phyloP scores from a whole-genome alignment of 441 rosid genomes.

The Daphne laureola region DNA sequence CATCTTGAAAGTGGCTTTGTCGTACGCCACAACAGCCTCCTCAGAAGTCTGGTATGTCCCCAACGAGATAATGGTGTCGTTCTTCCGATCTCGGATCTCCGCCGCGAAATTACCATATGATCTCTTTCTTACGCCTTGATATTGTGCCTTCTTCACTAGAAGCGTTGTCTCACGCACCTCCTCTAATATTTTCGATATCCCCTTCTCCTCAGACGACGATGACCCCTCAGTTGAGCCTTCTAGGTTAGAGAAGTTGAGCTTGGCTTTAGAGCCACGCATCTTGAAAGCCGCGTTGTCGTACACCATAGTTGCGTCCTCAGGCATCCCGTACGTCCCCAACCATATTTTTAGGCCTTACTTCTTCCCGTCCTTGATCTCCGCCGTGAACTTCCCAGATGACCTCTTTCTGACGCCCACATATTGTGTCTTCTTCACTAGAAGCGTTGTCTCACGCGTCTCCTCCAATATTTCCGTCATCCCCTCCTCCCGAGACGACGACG shows the following conservation, averaged over 20 bases:
- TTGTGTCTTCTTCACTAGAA: too few species aligned
- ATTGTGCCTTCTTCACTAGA: too few species aligned
- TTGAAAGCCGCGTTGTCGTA: conserved; percentile 30
- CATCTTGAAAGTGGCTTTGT: conserved; percentile 44
- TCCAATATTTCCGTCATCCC: too few species aligned
- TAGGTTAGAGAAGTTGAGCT: conserved; percentile 37
- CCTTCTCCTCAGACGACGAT: too few species aligned
- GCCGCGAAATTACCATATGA: too few species aligned
- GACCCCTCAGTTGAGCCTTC: conserved; percentile 29
- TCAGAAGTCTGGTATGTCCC: conserved; percentile 49
- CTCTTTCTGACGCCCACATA: too few species aligned
- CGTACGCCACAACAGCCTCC: conserved; percentile 56
- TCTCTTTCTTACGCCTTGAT: too few species aligned
- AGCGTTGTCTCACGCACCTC: too few species aligned
- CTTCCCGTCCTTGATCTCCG: conserved; percentile 53
- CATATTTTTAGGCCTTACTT: conserved; percentile 46
- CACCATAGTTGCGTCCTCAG: conserved; percentile 33
- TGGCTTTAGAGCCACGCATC: conserved; percentile 32
- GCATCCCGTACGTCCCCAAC: conserved; percentile 45
- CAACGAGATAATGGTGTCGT: conserved; percentile 41
- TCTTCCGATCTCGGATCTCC: conserved; percentile 51
- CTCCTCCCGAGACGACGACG: too few species aligned
- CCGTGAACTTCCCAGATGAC: conserved; percentile 50
- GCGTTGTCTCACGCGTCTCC: too few species aligned
- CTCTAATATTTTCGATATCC: too few species aligned